A percentile compares a stretch with the other conserved stretches of the same genome.
Conservation (phyloP, 2,329 filamentous ascomycete genomes). For the Calonectria leucothoes region DNA sequence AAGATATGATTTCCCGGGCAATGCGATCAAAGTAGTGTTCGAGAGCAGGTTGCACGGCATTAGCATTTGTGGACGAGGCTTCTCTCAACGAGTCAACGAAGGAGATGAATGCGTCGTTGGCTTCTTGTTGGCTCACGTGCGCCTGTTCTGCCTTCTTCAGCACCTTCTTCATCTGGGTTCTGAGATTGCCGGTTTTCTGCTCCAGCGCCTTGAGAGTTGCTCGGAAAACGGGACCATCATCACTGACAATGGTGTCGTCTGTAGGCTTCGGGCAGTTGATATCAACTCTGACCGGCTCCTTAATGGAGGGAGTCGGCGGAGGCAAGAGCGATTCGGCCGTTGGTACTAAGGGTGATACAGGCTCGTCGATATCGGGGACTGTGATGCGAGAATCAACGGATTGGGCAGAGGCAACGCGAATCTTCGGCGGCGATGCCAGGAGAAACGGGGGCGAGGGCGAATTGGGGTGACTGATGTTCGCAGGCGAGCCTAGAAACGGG, state of each 20-base stretch:
- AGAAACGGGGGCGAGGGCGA: constrained; percentile 80
- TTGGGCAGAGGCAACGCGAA: constrained; percentile 86
- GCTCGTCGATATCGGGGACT: constrained; percentile 74
- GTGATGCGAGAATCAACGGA: constrained; percentile 88
- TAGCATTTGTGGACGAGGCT: constrained; percentile 89
- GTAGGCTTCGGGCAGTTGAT: constrained; percentile 86
- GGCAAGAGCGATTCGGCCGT: constrained; percentile 51
- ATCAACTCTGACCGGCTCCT: constrained; percentile 81
- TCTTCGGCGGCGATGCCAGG: constrained; percentile 77
- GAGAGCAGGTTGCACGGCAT: constrained; percentile 94
- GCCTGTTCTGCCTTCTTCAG: constrained; percentile 94
- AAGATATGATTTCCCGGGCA: constrained; percentile 86
- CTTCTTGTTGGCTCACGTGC: constrained; percentile 80
- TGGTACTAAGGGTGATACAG: constrained; percentile 62
- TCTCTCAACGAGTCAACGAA: constrained; percentile 91
- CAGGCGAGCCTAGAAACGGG: constrained; percentile 53
- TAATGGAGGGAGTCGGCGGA: constrained; percentile 36
- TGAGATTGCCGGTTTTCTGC: constrained; percentile 96
- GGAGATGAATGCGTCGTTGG: constrained; percentile 84
- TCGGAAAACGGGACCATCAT: constrained; percentile 94
- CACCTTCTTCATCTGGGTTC: constrained; percentile 94
- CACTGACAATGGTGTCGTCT: constrained; percentile 85
- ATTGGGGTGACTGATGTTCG: constrained; percentile 66
- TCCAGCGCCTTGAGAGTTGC: constrained; percentile 97
- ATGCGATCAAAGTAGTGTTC: constrained; percentile 99